These are phyloP conservation scores for Allodekkera sacchari DNA, from an alignment of 805 yeast species.

Conservation along the genomic window DNA sequence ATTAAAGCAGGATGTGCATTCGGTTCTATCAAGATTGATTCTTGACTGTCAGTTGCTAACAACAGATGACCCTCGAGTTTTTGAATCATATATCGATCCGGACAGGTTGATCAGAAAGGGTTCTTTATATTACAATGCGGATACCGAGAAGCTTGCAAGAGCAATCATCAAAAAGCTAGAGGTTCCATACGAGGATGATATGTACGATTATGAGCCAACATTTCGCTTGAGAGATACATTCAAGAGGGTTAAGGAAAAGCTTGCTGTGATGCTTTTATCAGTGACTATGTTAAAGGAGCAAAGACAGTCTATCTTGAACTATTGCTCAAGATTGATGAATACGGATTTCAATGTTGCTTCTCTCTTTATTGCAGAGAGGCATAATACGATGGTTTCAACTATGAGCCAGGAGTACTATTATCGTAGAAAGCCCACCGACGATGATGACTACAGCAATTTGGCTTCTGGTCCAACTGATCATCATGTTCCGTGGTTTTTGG, in stretches of 20 bases:
- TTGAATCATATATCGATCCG: constrained; percentile 25
- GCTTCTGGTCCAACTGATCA: constrained; percentile 3
- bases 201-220: constrained; percentile 20
- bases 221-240: constrained; percentile 30
- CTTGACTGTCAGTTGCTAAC: constrained; percentile 66
- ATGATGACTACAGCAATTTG: constrained; percentile 1
- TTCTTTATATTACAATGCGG: too few relatives aligned
- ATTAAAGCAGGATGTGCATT: constrained; percentile 64
- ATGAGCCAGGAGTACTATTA: constrained; percentile 25
- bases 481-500: constrained; percentile 62
- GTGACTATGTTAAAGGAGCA: constrained; percentile 60
- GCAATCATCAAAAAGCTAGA: constrained; percentile 27
- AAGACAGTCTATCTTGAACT: constrained; percentile 59
- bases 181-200: constrained; percentile 28
- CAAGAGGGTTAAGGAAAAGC: constrained; percentile 26
- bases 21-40: constrained; percentile 46
- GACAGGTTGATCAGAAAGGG: too few relatives aligned
- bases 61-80: constrained; percentile 66
- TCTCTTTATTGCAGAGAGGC: constrained; percentile 39
- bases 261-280: constrained; percentile 28
- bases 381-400: constrained; percentile 25
- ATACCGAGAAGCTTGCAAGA: constrained; percentile 32
- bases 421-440: constrained; percentile 17
- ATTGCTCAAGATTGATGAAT: constrained; percentile 72
- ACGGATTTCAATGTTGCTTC: constrained; percentile 56